These are phyloP conservation scores for Plantago lanceolata DNA, from an alignment of 305 asterid genomes.

Conservation along the genomic window DNA sequence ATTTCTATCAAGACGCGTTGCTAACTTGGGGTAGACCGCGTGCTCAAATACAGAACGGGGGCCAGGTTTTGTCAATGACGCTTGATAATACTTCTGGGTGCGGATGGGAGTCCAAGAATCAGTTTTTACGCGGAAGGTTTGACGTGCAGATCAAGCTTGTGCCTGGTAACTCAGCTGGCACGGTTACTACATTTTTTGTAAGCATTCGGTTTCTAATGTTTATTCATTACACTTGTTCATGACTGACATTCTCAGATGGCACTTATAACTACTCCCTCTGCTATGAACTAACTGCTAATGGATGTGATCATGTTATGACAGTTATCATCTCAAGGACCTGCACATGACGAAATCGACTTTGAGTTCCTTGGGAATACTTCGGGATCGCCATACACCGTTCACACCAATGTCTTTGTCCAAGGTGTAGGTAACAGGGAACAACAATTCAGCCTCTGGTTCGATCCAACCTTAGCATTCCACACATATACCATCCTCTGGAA, in stretches of 20 bases:
- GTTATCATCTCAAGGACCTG: conserved; percentile 1
- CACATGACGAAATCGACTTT: not conserved
- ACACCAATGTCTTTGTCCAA: not conserved
- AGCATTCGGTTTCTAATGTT: conserved; percentile 7
- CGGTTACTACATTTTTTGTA: conserved; percentile 61
- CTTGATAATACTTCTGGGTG: conserved; percentile 55
- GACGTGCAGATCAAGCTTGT: conserved; percentile 59
- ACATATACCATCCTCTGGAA: conserved; percentile 1
- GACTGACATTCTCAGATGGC: too few species aligned
- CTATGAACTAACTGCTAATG: too few species aligned
- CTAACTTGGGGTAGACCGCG: conserved; percentile 49
- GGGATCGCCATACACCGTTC: not conserved
- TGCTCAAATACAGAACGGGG: conserved; percentile 36
- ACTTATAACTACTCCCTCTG: too few species aligned
- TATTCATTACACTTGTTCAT: not conserved
- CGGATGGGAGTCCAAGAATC: conserved; percentile 44
- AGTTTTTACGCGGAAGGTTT: conserved; percentile 40
- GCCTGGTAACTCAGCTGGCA: conserved; percentile 61
- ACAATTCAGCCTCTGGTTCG: conserved; percentile 1
- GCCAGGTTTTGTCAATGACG: conserved; percentile 38
- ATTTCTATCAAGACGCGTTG: conserved; percentile 39
- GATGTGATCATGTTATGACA: not conserved
- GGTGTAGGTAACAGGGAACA: not conserved
- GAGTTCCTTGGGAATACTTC: conserved; percentile 4
- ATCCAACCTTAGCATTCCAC: not conserved